Evolutionary conservation across 768 basidiomycete species (phyloP).

Genomic region (Collybia nuda): DNA sequence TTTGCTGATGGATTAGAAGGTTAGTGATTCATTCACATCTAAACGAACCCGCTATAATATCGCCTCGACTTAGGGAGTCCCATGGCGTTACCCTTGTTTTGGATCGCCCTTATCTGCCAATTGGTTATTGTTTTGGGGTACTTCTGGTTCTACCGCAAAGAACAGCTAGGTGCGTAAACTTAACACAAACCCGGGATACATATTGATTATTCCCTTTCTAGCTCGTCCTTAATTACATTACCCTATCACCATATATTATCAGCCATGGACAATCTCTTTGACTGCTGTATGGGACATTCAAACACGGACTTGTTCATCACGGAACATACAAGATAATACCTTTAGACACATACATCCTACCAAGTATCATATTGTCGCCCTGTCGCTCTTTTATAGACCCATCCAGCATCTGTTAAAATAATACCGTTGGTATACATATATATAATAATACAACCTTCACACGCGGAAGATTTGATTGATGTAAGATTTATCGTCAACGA

Average conservation of each 20-base stretch:
- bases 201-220: constrained; percentile 3
- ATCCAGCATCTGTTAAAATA: neutral
- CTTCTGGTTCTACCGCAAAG: constrained; percentile 97
- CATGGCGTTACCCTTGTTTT: constrained; percentile 83
- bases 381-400: constrained; percentile 23
- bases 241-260: constrained; percentile 7
- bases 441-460: neutral
- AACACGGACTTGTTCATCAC: constrained; percentile 9
- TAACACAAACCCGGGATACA: neutral
- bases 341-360: constrained; percentile 1
- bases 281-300: constrained; percentile 5
- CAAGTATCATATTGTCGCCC: neutral
- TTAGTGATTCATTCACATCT: constrained; percentile 13
- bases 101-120: constrained; percentile 81
- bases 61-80: constrained; percentile 57
- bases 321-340: constrained; percentile 1
- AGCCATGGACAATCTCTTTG: constrained; percentile 6
- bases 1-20: constrained; percentile 69
- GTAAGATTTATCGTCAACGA: too few species aligned
- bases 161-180: constrained; percentile 73
- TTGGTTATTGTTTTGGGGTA: constrained; percentile 87
- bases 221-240: constrained; percentile 35
- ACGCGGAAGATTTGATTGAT: neutral
- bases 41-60: neutral
- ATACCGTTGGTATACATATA: neutral